Base-by-base conservation (phyloP, 495 filamentous ascomycete genomes). In the Annulohypoxylon moriforme region DNA sequence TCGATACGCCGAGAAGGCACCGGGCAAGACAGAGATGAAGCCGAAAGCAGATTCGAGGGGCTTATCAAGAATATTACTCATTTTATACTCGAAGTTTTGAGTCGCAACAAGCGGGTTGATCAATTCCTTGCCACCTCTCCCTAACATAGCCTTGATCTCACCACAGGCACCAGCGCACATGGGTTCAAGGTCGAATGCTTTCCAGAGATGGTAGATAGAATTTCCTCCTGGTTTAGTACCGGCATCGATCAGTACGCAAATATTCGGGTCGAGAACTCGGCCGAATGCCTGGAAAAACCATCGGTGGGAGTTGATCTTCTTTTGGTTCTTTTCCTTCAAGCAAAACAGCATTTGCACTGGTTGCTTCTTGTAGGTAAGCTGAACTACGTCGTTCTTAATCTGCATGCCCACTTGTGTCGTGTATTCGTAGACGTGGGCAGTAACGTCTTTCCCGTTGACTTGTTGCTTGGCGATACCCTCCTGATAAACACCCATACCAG, bases 241-340 rank as follows among this genome's bases (percentile, higher is more conserved):
- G 3, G 95, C 96, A 81, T 99, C 96, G 71, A 99, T 90, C 61
- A 99, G 86, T 33, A 98, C 94, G 76, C 96, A 98, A 63, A 98
- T 95, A 72, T 98, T 98, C 10, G 96, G 96, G 49, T 99, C 90
- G 18, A 99, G 82, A 9, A 98, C 92, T 42, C 88, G 87, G 56
- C 96, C 96, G 79, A 99, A 99, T 0, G 95, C 96, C 76, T 97
- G 92, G 88, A 99, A 98, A 83, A 98, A 98, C 96, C 96, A 99
- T 73, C 96, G 85, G 77, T 99, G 96, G 1, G 95, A 98, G 77
- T 99, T 99, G 86, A 99, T 98, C 84, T 99, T 99, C 85, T 99
- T 99, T 85, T 97, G 94, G 77, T 99, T 99, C 86, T 98, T 97
- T 79, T 99, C 96, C 85, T 99, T 99, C 69, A 99, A 79, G 77